These are phyloP conservation scores for Podospora fimiseda DNA, from an alignment of 495 filamentous ascomycete species.

Conservation along the genomic window DNA sequence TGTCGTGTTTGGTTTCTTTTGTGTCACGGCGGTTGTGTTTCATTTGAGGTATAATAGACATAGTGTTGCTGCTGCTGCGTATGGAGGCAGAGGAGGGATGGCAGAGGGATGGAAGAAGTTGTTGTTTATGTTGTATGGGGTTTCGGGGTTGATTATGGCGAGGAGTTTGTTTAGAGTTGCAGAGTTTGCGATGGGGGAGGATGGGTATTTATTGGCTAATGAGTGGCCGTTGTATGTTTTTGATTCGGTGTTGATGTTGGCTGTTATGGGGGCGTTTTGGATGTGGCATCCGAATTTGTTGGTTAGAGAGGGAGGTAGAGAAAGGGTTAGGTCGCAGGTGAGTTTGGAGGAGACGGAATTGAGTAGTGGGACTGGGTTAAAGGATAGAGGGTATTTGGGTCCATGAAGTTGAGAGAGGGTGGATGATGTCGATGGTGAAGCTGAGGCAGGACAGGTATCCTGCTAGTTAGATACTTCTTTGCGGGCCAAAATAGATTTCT, in stretches of 20 bases:
- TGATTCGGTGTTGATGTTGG: neutral
- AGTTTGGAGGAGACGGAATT: neutral
- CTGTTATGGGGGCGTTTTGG: neutral
- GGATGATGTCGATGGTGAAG: neutral
- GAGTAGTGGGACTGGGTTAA: neutral
- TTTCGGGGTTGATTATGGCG: neutral
- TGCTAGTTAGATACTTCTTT: neutral
- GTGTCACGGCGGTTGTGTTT: conserved; percentile 34
- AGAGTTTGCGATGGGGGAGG: neutral
- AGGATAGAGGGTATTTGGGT: neutral
- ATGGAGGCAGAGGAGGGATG: neutral
- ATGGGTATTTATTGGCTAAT: neutral
- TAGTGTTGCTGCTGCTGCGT: neutral
- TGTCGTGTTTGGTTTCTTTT: conserved; percentile 44
- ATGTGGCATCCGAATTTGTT: neutral
- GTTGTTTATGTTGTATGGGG: neutral
- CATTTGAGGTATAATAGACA: conserved; percentile 10
- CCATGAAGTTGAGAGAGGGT: neutral
- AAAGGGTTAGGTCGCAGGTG: neutral
- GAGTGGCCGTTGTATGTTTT: neutral
- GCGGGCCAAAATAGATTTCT: too few species aligned
- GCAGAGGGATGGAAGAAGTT: neutral
- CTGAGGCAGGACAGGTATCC: too few species aligned
- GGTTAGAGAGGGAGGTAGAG: neutral
- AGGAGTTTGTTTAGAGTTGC: neutral